Evolutionary conservation across 129 eudicot species (phyloP).

Genomic region (Lactuca saligna): DNA sequence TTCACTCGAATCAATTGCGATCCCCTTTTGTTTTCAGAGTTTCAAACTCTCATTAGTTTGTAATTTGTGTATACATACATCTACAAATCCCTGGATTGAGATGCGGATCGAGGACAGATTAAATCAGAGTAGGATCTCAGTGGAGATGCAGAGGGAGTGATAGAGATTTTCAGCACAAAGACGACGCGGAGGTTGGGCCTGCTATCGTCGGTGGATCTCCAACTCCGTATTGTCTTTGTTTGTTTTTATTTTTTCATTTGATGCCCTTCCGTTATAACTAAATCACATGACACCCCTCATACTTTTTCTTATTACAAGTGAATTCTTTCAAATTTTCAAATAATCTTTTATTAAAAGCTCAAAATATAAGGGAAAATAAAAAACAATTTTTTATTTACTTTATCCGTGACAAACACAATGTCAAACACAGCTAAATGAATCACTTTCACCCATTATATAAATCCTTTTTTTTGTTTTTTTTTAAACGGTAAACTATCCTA

Average conservation of each 20-base stretch:
- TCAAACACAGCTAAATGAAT: too few species aligned
- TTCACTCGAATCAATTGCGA: slow-evolving; percentile 6
- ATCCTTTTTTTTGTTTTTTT: too few species aligned
- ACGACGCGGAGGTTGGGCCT: neutral
- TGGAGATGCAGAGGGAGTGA: slow-evolving; percentile 24
- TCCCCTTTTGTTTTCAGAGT: slow-evolving; percentile 16
- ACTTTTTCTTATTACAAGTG: neutral
- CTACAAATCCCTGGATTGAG: too few species aligned
- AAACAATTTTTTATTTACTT: too few species aligned
- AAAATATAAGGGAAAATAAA: too few species aligned
- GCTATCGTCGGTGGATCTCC: slow-evolving; percentile 33
- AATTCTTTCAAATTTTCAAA: too few species aligned
- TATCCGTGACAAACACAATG: too few species aligned
- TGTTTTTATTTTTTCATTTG: neutral
- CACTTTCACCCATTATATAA: neutral
- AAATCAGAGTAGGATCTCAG: slow-evolving; percentile 15
- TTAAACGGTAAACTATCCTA: too few species aligned
- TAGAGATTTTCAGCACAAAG: slow-evolving; percentile 14
- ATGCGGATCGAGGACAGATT: neutral
- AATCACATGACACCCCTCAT: neutral
- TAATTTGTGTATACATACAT: neutral
- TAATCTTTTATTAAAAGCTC: too few species aligned
- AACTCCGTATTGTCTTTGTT: slow-evolving; percentile 1
- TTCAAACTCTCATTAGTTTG: slow-evolving; percentile 18
- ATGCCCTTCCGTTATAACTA: neutral